phyloP scores from a whole-genome alignment of 1,284 basidiomycete species.

The Cerrena zonata region DNA sequence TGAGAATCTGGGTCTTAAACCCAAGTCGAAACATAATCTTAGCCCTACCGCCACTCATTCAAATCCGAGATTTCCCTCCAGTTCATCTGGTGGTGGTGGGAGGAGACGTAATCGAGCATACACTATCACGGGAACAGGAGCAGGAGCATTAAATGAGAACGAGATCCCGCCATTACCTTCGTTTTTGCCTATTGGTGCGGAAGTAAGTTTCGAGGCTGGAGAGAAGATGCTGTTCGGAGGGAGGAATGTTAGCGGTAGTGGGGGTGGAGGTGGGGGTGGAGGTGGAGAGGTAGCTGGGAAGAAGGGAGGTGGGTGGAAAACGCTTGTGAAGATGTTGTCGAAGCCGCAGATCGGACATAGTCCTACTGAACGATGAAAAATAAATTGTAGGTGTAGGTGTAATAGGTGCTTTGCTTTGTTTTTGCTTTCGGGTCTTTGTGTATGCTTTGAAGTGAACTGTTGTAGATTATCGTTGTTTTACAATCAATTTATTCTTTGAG shows the following conservation, averaged over 20 bases:
- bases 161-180: neutral
- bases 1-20: neutral
- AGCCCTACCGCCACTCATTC: too few relatives aligned
- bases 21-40: neutral
- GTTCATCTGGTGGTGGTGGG: neutral
- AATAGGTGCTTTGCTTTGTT: too few relatives aligned
- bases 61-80: too few relatives aligned
- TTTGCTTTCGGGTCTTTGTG: too few relatives aligned
- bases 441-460: too few relatives aligned
- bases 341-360: too few relatives aligned
- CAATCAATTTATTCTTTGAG: too few relatives aligned
- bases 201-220: neutral
- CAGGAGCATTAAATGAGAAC: neutral
- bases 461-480: too few relatives aligned
- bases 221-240: conserved; percentile 1
- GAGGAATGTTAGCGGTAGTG: too few relatives aligned
- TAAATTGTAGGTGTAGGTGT: too few relatives aligned
- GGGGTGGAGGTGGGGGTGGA: too few relatives aligned
- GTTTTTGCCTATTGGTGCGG: neutral
- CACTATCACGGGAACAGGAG: neutral
- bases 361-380: too few relatives aligned
- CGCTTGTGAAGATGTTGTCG: conserved; percentile 14
- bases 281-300: neutral
- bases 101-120: conserved; percentile 2
- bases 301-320: conserved; percentile 6